Evolutionary conservation across 2,329 filamentous ascomycete genomes (phyloP).

Genomic region (Aspergillus amoenus): DNA sequence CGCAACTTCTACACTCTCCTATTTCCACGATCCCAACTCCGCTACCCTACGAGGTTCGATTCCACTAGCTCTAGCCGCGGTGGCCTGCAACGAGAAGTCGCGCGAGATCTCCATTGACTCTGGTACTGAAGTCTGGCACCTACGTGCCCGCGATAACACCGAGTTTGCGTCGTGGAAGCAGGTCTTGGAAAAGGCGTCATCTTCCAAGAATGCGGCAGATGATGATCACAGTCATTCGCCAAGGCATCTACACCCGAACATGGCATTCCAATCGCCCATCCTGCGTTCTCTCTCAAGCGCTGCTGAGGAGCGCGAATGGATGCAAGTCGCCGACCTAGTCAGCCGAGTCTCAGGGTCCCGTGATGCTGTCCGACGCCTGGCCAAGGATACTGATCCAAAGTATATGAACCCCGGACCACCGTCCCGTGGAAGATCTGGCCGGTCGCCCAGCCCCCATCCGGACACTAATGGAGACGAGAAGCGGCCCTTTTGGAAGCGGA

Average conservation of each 20-base stretch:
- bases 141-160: constrained; percentile 75
- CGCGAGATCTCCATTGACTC: constrained; percentile 96
- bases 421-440: constrained; percentile 32
- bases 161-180: constrained; percentile 87
- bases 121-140: constrained; percentile 94
- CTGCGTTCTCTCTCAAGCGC: constrained; percentile 30
- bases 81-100: constrained; percentile 82
- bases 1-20: constrained; percentile 88
- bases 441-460: constrained; percentile 35
- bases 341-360: constrained; percentile 83
- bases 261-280: constrained; percentile 33
- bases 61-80: constrained; percentile 83
- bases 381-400: constrained; percentile 76
- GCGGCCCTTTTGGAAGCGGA: constrained; percentile 89
- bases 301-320: constrained; percentile 80
- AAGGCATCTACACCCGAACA: constrained; percentile 27
- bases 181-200: constrained; percentile 81
- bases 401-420: constrained; percentile 37
- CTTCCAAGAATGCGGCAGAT: constrained; percentile 55
- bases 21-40: constrained; percentile 92
- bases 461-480: constrained; percentile 51
- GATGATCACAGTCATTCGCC: constrained; percentile 17
- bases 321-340: constrained; percentile 78
- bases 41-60: constrained; percentile 90
- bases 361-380: constrained; percentile 82